Evolutionary conservation across 306 rosid genomes (phyloP).

Genomic region (Prinsepia uniflora): DNA sequence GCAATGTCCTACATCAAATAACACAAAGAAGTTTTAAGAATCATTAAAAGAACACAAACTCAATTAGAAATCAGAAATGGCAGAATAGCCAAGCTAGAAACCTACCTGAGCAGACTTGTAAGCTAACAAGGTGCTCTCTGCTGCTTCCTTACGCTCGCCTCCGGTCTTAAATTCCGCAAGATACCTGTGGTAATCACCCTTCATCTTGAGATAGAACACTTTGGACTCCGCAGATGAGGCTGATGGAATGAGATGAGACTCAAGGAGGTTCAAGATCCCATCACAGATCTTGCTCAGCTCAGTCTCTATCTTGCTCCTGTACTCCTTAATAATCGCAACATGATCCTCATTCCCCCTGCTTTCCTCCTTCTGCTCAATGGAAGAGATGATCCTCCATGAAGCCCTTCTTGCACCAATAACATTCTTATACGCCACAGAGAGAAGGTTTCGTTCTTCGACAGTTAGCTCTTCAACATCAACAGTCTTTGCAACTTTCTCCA

Average conservation of each 20-base stretch:
- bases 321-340: conserved; percentile 70
- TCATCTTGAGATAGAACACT: conserved; percentile 91
- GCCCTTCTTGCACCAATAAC: conserved; percentile 97
- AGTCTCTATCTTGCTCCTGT: conserved; percentile 71
- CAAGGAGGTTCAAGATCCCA: conserved; percentile 79
- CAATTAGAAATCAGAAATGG: not conserved
- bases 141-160: conserved; percentile 83
- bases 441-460: conserved; percentile 86
- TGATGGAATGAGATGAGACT: conserved; percentile 79
- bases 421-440: conserved; percentile 92
- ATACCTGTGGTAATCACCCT: conserved; percentile 94
- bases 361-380: conserved; percentile 98
- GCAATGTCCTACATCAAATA: conserved; percentile 70
- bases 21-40: conserved; percentile 9
- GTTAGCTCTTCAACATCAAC: conserved; percentile 78
- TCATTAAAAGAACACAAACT: not conserved
- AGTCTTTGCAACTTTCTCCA: conserved; percentile 89
- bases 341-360: conserved; percentile 88
- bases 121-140: conserved; percentile 87
- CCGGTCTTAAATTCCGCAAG: conserved; percentile 91
- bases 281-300: conserved; percentile 97
- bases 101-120: conserved; percentile 95
- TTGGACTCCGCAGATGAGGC: conserved; percentile 76
- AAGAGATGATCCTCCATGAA: conserved; percentile 93
- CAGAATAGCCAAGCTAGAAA: not conserved